Evolutionary conservation across 495 filamentous ascomycete genomes (phyloP).

Genomic region (Parmelia sp.): DNA sequence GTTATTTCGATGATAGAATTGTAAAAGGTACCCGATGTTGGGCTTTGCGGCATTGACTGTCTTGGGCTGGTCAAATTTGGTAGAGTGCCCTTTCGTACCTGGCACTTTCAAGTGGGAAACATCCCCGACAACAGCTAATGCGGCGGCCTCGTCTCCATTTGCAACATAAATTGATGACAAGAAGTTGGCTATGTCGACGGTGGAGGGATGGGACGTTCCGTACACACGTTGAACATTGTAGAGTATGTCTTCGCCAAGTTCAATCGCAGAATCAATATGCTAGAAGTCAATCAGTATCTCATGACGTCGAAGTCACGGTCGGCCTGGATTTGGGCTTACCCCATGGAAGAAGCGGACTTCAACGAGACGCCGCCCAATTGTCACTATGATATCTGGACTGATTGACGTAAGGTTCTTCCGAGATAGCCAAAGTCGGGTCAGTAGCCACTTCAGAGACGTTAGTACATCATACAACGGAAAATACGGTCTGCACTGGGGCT

Average conservation of each 20-base stretch:
- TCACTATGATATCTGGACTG: slow-evolving; percentile 44
- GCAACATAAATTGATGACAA: slow-evolving; percentile 47
- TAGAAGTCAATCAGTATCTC: too few relatives aligned
- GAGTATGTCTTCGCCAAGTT: slow-evolving; percentile 51
- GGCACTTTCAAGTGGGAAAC: slow-evolving; percentile 18
- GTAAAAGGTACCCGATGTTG: too few relatives aligned
- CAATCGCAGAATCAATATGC: slow-evolving; percentile 39
- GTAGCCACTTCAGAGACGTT: slow-evolving; percentile 33
- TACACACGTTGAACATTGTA: slow-evolving; percentile 54
- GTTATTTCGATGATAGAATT: too few relatives aligned
- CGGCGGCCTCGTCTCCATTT: slow-evolving; percentile 40
- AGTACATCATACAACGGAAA: neutral
- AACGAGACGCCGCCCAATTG: slow-evolving; percentile 51
- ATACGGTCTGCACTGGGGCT: neutral
- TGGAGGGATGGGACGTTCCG: slow-evolving; percentile 47
- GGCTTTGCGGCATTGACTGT: too few relatives aligned
- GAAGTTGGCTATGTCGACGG: slow-evolving; percentile 48
- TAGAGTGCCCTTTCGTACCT: too few relatives aligned
- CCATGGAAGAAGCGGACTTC: slow-evolving; percentile 48
- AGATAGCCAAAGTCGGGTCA: slow-evolving; percentile 54
- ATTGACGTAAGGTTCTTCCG: slow-evolving; percentile 51
- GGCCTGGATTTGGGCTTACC: too few relatives aligned
- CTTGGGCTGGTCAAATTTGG: too few relatives aligned
- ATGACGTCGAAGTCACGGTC: too few relatives aligned
- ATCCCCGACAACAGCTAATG: slow-evolving; percentile 46